Base-by-base conservation (phyloP, 768 basidiomycete genomes). In the Pleurotus platypus region DNA sequence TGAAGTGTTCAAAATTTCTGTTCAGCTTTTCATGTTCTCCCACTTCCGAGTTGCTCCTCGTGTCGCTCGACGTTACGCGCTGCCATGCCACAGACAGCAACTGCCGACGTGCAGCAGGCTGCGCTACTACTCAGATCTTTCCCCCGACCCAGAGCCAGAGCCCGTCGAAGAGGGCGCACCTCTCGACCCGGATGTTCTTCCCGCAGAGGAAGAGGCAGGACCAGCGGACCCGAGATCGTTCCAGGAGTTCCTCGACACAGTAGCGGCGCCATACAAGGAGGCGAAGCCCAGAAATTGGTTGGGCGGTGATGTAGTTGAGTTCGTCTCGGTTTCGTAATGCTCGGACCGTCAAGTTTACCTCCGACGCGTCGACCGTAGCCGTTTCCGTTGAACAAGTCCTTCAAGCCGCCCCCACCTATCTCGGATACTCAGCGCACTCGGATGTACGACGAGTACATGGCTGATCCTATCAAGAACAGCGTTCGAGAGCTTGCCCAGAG, bases 301-400 rank as follows among this genome's bases (percentile, higher is more conserved):
- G 7, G 81, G 83, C 60, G 75, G 70, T 30, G 69, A 75, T 61
- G 75, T 78, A 74, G 86, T 84, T 72, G 71, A 75, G 79, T 76
- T 65, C 63, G 61, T 68, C 67, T 66, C 64, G 22, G n/a, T 56
- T 57, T 30, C 46, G 57, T 47, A 27, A n/a, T 15, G 26, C 49
- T 37, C 30, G 22, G 30, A n/a, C 51, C 16, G 5, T 18, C 9
- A 2, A 11, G 16, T 39, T 56, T 49, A 60, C 48, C 57, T 16
- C 55, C 55, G 57, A 61, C 27, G 42, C 20, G 42, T 60, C 49
- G 20, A 18, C 35, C 55, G 15, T 57, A 94, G 92, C 92, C 92
- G 0, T 94, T 94, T 67, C 90, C 91, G 11, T 75, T 90, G 71
- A 95, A 96, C 65, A 84, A 84, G 4, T 84, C 88, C 1, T 96